Conservation (phyloP, 1,139 yeast genomes). For the Casaregolazyma lundiana region DNA sequence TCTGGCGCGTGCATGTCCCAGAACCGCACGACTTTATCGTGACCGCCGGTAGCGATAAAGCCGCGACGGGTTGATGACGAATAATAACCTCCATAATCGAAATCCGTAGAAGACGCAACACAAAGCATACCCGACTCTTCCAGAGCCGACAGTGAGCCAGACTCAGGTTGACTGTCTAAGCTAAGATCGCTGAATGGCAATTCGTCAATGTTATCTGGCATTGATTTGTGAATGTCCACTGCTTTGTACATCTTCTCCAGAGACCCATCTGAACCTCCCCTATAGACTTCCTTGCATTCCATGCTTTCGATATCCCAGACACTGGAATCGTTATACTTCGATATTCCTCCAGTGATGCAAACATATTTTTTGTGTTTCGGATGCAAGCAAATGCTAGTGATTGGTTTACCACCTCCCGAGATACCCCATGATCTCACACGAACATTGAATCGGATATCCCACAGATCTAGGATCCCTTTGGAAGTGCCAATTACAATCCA, state of each 20-base stretch:
- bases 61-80: slow-evolving; percentile 18
- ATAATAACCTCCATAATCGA: slow-evolving; percentile 15
- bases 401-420: slow-evolving; percentile 41
- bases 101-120: slow-evolving; percentile 29
- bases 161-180: not conserved
- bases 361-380: slow-evolving; percentile 44
- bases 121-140: slow-evolving; percentile 17
- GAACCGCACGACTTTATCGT: slow-evolving; percentile 39
- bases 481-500: slow-evolving; percentile 77
- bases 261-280: slow-evolving; percentile 15
- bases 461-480: slow-evolving; percentile 65
- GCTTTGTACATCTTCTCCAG: slow-evolving; percentile 13
- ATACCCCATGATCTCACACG: slow-evolving; percentile 60
- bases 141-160: not conserved
- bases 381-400: slow-evolving; percentile 43
- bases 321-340: slow-evolving; percentile 49
- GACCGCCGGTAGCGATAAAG: slow-evolving; percentile 37
- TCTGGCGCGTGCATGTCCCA: slow-evolving; percentile 46
- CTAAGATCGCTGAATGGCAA: not conserved
- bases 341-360: slow-evolving; percentile 63
- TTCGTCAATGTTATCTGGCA: slow-evolving; percentile 2
- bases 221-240: slow-evolving; percentile 8
- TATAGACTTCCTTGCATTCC: slow-evolving; percentile 55
- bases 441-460: slow-evolving; percentile 74
- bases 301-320: slow-evolving; percentile 73